Conservation (phyloP, 2,329 filamentous ascomycete genomes). For the Fusarium anguioides region DNA sequence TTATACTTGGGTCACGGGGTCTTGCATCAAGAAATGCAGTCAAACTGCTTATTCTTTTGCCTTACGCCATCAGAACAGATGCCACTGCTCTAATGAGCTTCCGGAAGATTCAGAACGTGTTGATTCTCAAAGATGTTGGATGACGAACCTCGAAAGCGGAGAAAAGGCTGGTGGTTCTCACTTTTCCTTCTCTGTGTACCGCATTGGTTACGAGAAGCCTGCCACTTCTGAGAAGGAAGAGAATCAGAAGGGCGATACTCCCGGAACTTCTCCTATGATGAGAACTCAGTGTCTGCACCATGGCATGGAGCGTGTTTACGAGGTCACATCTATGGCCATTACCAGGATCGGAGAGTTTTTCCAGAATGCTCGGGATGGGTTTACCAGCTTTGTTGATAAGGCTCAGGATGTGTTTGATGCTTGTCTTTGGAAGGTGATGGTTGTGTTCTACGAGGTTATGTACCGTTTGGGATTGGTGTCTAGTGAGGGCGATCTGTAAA, state of each 20-base stretch:
- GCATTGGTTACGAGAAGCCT: not conserved
- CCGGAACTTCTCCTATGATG: not conserved
- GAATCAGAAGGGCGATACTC: not conserved
- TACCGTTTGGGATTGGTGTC: not conserved
- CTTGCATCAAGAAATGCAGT: not conserved
- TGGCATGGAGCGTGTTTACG: not conserved
- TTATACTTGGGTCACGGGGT: not conserved
- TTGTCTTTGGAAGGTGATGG: constrained; percentile 10
- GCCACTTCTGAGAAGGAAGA: not conserved
- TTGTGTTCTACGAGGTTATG: not conserved
- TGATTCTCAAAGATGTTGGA: not conserved
- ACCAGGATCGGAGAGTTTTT: not conserved
- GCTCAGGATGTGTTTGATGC: constrained; percentile 6
- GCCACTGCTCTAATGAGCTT: not conserved
- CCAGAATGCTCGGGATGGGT: not conserved
- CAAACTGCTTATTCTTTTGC: not conserved
- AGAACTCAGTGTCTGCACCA: constrained; percentile 6
- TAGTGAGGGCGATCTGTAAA: not conserved
- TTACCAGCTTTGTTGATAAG: constrained; percentile 2
- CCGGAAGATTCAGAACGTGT: not conserved
- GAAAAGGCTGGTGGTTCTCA: constrained; percentile 3
- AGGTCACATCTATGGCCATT: not conserved
- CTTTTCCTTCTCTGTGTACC: not conserved
- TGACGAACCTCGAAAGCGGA: too few relatives aligned
- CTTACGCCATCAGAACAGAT: not conserved